Conservation (phyloP, 768 basidiomycete species). For the Panellus pusillus region DNA sequence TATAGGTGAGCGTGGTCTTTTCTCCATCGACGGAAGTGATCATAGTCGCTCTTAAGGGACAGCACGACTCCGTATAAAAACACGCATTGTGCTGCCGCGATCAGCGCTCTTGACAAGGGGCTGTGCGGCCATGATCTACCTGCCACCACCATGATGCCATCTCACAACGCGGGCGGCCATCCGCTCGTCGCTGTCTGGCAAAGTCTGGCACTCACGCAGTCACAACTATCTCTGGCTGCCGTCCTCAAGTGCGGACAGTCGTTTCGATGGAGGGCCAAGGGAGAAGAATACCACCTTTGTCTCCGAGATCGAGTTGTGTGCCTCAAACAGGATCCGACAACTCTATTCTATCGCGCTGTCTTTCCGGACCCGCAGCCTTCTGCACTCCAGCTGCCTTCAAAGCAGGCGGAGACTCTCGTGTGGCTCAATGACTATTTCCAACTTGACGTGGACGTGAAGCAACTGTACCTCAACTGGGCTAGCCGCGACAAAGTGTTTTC, state of each 20-base stretch:
- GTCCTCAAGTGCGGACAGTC: slow-evolving; percentile 84
- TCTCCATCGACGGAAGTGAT: slow-evolving; percentile 2
- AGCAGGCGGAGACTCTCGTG: slow-evolving; percentile 63
- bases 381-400: slow-evolving; percentile 32
- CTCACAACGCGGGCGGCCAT: too few species aligned
- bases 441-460: slow-evolving; percentile 68
- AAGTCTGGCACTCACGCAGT: slow-evolving; percentile 57
- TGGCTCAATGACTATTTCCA: slow-evolving; percentile 92
- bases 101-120: too few species aligned
- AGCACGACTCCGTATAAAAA: not conserved
- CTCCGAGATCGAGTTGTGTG: slow-evolving; percentile 83
- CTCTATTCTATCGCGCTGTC: slow-evolving; percentile 69
- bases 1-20: slow-evolving; percentile 11
- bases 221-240: slow-evolving; percentile 74
- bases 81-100: too few species aligned
- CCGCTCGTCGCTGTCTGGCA: slow-evolving; percentile 47
- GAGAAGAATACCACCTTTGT: slow-evolving; percentile 78
- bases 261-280: slow-evolving; percentile 65
- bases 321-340: slow-evolving; percentile 68
- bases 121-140: too few species aligned
- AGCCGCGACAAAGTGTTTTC: slow-evolving; percentile 73
- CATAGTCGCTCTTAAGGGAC: not conserved
- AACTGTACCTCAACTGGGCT: slow-evolving; percentile 78
- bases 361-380: slow-evolving; percentile 51
- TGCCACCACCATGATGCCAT: too few species aligned